Conservation (phyloP, 441 rosid genomes). For the Euphorbia corollata region DNA sequence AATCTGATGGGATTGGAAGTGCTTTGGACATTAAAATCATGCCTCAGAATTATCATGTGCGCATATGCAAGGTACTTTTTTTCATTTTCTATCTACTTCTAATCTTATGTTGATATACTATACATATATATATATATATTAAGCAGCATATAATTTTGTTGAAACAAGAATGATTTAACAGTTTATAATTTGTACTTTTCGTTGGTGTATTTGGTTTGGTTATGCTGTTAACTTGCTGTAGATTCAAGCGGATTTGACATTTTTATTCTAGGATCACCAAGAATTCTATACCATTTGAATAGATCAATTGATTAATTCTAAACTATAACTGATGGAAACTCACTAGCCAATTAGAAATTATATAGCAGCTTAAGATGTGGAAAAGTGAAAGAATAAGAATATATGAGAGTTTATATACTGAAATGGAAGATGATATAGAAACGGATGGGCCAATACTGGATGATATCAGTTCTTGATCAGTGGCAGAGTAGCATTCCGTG, state of each 20-base stretch:
- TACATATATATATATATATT: neutral
- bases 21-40: conserved; percentile 15
- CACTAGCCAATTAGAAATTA: neutral
- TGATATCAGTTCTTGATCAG: too few species aligned
- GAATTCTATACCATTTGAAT: neutral
- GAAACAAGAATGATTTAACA: neutral
- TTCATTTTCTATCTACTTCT: neutral
- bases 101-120: neutral
- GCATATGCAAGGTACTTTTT: conserved; percentile 24
- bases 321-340: neutral
- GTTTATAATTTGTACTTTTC: neutral
- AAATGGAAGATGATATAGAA: neutral
- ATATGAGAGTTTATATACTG: neutral
- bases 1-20: conserved; percentile 14
- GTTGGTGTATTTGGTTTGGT: neutral
- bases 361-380: neutral
- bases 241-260: neutral
- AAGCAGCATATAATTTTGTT: neutral
- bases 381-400: neutral
- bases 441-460: too few species aligned
- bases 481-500: too few species aligned
- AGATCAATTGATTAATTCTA: neutral
- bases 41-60: conserved; percentile 16
- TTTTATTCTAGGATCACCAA: neutral
- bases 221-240: neutral